phyloP scores from a whole-genome alignment of 164 flowering plant genomes.

The Macadamia integrifolia region DNA sequence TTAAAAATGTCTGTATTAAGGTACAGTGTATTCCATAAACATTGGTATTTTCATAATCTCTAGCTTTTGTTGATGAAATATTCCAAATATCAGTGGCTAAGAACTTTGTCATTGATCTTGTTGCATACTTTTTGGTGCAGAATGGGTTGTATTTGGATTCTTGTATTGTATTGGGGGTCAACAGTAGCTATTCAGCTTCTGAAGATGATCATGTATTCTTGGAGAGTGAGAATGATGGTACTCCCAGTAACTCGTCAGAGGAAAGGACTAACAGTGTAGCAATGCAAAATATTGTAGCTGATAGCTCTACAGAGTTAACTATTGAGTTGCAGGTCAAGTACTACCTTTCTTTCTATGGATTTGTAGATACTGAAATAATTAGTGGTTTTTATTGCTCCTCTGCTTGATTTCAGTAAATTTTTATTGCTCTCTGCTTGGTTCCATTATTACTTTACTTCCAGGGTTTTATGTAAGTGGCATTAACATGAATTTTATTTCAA shows the following conservation, averaged over 20 bases:
- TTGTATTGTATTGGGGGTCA: slow-evolving; percentile 63
- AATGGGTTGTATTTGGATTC: slow-evolving; percentile 76
- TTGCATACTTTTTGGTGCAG: slow-evolving; percentile 33
- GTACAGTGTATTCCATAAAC: slow-evolving; percentile 23
- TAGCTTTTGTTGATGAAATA: background rate
- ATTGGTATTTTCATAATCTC: background rate
- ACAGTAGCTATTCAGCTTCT: slow-evolving; percentile 78
- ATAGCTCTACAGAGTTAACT: slow-evolving; percentile 42
- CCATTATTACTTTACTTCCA: no score
- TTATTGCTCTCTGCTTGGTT: no score
- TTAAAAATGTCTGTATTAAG: slow-evolving; percentile 74
- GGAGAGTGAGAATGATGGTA: slow-evolving; percentile 33
- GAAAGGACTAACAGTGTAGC: slow-evolving; percentile 22
- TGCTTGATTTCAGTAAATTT: no score
- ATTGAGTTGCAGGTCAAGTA: slow-evolving; percentile 75
- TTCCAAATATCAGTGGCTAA: background rate
- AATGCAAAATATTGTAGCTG: slow-evolving; percentile 23
- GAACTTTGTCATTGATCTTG: slow-evolving; percentile 4
- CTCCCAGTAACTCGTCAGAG: slow-evolving; percentile 16
- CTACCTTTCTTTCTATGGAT: no score
- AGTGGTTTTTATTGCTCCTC: no score
- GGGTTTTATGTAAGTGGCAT: no score
- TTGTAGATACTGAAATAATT: no score
- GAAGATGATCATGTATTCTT: slow-evolving; percentile 61
- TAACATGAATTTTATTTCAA: no score